Conservation (phyloP, 345 rosid genomes). For the Arabis alpina region DNA sequence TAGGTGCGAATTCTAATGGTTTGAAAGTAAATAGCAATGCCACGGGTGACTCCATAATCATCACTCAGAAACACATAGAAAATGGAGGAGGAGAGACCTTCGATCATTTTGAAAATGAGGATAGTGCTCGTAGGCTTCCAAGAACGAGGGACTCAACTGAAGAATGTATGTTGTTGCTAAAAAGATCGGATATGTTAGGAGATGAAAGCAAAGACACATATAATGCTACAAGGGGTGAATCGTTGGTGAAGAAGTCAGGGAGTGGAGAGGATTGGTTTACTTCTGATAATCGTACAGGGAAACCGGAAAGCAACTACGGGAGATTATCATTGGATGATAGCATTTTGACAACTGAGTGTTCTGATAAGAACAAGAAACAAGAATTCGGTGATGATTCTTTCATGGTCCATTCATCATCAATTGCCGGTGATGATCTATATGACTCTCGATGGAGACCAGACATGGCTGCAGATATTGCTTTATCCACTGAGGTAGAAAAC, state of each 20-base stretch:
- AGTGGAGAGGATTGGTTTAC: slow-evolving; percentile 72
- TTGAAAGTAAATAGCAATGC: slow-evolving; percentile 36
- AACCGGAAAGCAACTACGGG: slow-evolving; percentile 45
- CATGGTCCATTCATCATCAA: slow-evolving; percentile 61
- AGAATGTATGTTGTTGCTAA: slow-evolving; percentile 52
- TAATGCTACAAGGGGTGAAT: slow-evolving; percentile 42
- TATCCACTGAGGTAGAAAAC: slow-evolving; percentile 46
- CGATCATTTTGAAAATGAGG: slow-evolving; percentile 57
- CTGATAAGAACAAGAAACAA: slow-evolving; percentile 49
- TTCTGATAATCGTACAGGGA: slow-evolving; percentile 42
- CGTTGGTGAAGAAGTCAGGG: slow-evolving; percentile 53
- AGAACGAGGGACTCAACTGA: slow-evolving; percentile 59
- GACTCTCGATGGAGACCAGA: slow-evolving; percentile 69
- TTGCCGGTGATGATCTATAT: slow-evolving; percentile 47
- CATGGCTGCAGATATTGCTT: slow-evolving; percentile 61
- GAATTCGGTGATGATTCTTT: slow-evolving; percentile 68
- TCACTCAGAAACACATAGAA: slow-evolving; percentile 43
- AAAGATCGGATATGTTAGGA: slow-evolving; percentile 52
- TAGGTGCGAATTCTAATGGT: slow-evolving; percentile 46
- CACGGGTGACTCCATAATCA: slow-evolving; percentile 53
- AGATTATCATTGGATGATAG: slow-evolving; percentile 50
- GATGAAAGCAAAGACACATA: slow-evolving; percentile 40
- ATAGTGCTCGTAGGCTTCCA: slow-evolving; percentile 46
- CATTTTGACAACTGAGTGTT: slow-evolving; percentile 37
- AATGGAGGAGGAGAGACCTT: slow-evolving; percentile 42